Evolutionary conservation across 2,329 filamentous ascomycete genomes (phyloP), one percentile per base, ranked within the genome.

Genomic region (Reticulascus tulasneorum): DNA sequence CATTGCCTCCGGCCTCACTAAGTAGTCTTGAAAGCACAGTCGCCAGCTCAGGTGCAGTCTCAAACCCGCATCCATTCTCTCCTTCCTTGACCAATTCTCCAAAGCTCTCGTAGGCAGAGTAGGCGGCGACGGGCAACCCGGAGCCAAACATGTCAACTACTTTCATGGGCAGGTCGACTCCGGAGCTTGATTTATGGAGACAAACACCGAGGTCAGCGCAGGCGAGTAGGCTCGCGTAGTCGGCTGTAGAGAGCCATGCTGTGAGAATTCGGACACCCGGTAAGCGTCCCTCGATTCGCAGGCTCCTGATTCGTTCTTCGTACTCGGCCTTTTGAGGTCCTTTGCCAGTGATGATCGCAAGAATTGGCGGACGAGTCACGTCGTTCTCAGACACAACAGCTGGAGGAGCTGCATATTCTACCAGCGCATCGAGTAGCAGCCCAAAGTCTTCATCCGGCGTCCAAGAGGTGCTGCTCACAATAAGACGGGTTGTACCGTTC

Each of bases 81-180:
- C 86, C 84, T 52, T 97, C 90, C 34, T 76, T 83, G 18, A 98
- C 86, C n/a, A 98, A 67, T 64, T 98, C 93, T 3, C 77, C 70
- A 73, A 94, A 95, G 44, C 90, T 91, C 55, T 90, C 82, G 54
- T 94, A 98, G 3, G 76, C 75, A 18, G 77, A 78, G 73, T 93
- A 97, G 5, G 89, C 91, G 0, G 84, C 82, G 0, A 98, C 93
- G 0, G 93, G 93, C 19, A 98, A 67, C 0, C 91, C 93, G 0
- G 90, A 85, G 3, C 93, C 93, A 58, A 98, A 97, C 90, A 98
- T 96, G 58, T 98, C 93, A 11, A 98, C 90, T 1, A 98, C 89
- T 64, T 98, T 98, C 93, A 98, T 98, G 0, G 93, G 93, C 15
- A 98, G 69, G 60, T 98, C 93, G 1, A 98, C 89, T 2, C 93